Percentiles rank a stretch among this genome's conserved stretches.
phyloP scores from a whole-genome alignment of 2,329 filamentous ascomycete species.

The Fonsecaea multimorphosa region DNA sequence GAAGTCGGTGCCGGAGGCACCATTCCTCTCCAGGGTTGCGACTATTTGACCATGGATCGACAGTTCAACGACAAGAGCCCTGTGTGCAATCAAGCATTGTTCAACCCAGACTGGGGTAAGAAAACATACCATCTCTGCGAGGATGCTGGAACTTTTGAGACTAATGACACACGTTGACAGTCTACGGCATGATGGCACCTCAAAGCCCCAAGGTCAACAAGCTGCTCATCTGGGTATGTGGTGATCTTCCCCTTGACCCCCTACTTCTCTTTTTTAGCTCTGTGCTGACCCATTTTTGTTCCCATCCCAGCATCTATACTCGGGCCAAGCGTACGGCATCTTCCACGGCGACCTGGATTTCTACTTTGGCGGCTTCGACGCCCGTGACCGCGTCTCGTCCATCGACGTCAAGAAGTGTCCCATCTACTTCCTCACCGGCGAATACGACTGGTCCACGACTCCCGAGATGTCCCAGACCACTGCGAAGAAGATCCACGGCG shows the following conservation, averaged over 20 bases:
- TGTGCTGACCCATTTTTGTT: background rate
- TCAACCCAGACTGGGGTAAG: conserved; percentile 54
- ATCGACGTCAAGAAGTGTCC: conserved; percentile 59
- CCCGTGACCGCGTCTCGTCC: conserved; percentile 50
- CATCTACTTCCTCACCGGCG: conserved; percentile 58
- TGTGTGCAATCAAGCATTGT: conserved; percentile 56
- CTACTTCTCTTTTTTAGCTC: background rate
- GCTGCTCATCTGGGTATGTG: conserved; percentile 52
- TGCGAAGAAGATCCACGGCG: conserved; percentile 56
- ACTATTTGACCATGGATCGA: conserved; percentile 44
- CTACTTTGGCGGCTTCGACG: conserved; percentile 60
- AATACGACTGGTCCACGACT: conserved; percentile 31
- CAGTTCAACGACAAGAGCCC: conserved; percentile 55
- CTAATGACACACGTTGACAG: conserved; percentile 3
- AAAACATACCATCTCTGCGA: background rate
- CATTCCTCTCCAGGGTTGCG: conserved; percentile 52
- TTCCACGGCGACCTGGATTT: conserved; percentile 61
- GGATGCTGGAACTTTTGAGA: background rate
- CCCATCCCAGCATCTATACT: conserved; percentile 55
- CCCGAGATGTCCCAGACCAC: conserved; percentile 53
- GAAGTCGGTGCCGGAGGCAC: conserved; percentile 56
- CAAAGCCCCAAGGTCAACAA: conserved; percentile 54
- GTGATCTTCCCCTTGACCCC: background rate
- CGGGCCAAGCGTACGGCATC: conserved; percentile 58
- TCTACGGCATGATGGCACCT: conserved; percentile 58